Base-by-base conservation (phyloP, 2,329 filamentous ascomycete species). In the Leptographium radiaticola region DNA sequence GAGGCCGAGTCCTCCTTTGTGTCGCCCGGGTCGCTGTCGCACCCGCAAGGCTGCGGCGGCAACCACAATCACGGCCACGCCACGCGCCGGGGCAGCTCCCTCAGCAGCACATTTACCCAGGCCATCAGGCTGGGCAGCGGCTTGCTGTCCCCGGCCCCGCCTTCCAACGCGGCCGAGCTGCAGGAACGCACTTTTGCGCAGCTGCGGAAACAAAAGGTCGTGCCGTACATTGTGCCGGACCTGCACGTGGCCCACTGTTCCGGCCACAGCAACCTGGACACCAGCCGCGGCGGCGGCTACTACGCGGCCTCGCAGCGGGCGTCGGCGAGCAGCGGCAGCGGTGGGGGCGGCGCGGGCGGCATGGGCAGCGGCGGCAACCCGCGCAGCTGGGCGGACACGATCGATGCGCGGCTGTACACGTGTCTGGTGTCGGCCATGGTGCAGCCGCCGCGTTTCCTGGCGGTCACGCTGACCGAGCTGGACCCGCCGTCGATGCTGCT, bases 181-280 rank as follows among this genome's bases (percentile, higher is more conserved):
- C 88, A 95, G 68, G 75, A 75, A 11, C 82, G 86, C 49, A 95
- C 91, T 0, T 96, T 97, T 64, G 77, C 79, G 31, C 80, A 86
- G n/a, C 76, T 98, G n/a, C 84, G 82, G 61, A 84, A 83, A 62
- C 80, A 86, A 60, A 78, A 83, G 59, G 86, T 97, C 49, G 70
- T 80, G 0, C 89, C 91, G 0, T 78, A 77, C 25, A 80, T 93
- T 40, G 83, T 87, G 57, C 73, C 75, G 0, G 74, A 71, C 6
- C 75, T 96, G 16, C 80, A 81, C 51, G 75, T 96, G 15, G 80
- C 94, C 1, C 88, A 90, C 62, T 95, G 89, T 67, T 90, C 88
- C 0, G 89, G 87, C 8, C 71, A 40, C 38, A 47, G 31, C 45
- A 33, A 12, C 10, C 2, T 42, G 8, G 34, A 48, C 25, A 42